Conservation (phyloP, 2,329 filamentous ascomycete species). For the Beauveria scarabaeidicola region DNA sequence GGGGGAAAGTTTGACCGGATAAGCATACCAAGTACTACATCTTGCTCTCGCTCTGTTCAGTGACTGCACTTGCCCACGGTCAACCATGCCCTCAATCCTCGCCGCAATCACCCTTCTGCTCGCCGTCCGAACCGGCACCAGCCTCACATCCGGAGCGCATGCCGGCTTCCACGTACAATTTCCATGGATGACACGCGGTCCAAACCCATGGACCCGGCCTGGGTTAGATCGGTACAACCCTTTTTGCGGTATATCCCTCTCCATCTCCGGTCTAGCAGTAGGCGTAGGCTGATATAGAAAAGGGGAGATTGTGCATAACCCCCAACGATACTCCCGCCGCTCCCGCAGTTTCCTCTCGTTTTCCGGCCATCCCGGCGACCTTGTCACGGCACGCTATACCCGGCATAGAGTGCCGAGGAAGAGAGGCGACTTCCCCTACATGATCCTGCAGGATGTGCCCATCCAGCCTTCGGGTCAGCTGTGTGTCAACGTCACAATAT, state of each 20-base stretch:
- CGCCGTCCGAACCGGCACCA: background rate
- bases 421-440: background rate
- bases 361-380: background rate
- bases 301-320: background rate
- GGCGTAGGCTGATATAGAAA: background rate
- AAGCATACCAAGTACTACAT: background rate
- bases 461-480: background rate
- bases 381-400: background rate
- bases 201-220: background rate
- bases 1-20: background rate
- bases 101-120: background rate
- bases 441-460: background rate
- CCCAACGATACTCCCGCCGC: background rate
- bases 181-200: background rate
- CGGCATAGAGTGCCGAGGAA: background rate
- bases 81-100: background rate
- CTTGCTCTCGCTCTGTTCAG: background rate
- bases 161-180: constrained; percentile 5
- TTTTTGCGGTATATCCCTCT: background rate
- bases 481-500: background rate
- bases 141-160: background rate
- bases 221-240: background rate
- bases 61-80: background rate
- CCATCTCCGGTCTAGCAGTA: background rate
- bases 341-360: constrained; percentile 6